Evolutionary conservation across 371 early-diverging fungal species (phyloP).

Genomic region (Basidiobolus heterosporus): DNA sequence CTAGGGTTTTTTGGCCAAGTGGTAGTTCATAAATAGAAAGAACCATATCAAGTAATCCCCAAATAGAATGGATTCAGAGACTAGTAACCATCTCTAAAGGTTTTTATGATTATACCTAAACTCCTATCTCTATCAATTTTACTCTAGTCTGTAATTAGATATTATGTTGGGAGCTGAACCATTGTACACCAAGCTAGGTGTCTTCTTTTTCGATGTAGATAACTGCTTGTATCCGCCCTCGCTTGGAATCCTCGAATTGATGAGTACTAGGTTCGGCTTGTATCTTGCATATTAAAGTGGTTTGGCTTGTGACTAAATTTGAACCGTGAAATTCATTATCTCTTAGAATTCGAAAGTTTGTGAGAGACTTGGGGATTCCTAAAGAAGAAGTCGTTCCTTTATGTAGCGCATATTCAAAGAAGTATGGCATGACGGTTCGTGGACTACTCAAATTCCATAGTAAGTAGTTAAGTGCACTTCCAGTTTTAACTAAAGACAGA

Average conservation of each 20-base stretch:
- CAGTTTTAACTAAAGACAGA: too few relatives aligned
- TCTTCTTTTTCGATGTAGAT: conserved; percentile 73
- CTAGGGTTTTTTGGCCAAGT: too few relatives aligned
- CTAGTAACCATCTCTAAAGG: too few relatives aligned
- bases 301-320: too few relatives aligned
- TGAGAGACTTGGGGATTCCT: conserved; percentile 7
- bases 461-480: conserved; percentile 2
- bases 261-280: conserved; percentile 31
- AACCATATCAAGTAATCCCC: too few relatives aligned
- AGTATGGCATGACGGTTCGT: conserved; percentile 65
- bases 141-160: too few relatives aligned
- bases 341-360: conserved; percentile 29
- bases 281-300: conserved; percentile 13
- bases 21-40: too few relatives aligned
- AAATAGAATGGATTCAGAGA: too few relatives aligned
- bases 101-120: too few relatives aligned
- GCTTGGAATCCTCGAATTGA: conserved; percentile 36
- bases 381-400: conserved; percentile 20
- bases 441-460: conserved; percentile 52
- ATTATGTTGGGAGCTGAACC: too few relatives aligned
- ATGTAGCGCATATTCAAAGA: conserved; percentile 33
- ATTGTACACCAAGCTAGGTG: conserved; percentile 5
- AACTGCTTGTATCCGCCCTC: conserved; percentile 58
- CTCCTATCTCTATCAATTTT: too few relatives aligned
- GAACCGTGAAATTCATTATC: conserved; percentile 26